Conservation (phyloP, 31 red algal genomes). For the Asparagopsis taxiformis region DNA sequence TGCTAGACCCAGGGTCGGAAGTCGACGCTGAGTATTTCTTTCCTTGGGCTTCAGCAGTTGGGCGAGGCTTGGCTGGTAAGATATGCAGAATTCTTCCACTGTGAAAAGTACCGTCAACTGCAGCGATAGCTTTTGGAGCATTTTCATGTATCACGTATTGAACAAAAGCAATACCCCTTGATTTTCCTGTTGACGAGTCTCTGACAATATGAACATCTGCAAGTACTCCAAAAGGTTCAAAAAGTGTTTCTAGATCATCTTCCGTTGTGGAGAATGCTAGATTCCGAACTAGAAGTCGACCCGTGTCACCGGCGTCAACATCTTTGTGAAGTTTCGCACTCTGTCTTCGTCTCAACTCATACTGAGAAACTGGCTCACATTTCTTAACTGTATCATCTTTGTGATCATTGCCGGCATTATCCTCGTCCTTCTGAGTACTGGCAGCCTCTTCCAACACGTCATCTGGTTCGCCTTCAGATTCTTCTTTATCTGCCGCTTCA, state of each 20-base stretch:
- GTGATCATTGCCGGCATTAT: no score
- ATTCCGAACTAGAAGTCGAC: constrained; percentile 91
- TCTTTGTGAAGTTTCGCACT: not conserved
- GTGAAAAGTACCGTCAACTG: constrained; percentile 81
- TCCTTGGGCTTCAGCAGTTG: not conserved
- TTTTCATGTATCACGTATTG: constrained; percentile 73
- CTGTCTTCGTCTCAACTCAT: no score
- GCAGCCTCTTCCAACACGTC: no score
- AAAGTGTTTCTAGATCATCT: constrained; percentile 86
- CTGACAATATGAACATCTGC: constrained; percentile 87
- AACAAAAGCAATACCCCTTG: constrained; percentile 80
- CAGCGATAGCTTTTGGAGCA: constrained; percentile 68
- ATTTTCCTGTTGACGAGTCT: constrained; percentile 45
- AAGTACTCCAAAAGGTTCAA: constrained; percentile 71
- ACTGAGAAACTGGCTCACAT: no score
- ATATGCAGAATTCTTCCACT: constrained; percentile 92
- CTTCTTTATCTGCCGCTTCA: constrained; percentile 44
- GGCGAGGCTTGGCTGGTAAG: constrained; percentile 73
- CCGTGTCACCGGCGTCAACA: constrained; percentile 72
- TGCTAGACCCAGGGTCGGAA: constrained; percentile 9
- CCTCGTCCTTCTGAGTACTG: no score
- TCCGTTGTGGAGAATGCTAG: constrained; percentile 82
- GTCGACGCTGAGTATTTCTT: not conserved
- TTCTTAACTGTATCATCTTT: no score
- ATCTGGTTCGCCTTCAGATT: no score